phyloP scores from a whole-genome alignment of 345 rosid species.

The Melaleuca alternifolia region DNA sequence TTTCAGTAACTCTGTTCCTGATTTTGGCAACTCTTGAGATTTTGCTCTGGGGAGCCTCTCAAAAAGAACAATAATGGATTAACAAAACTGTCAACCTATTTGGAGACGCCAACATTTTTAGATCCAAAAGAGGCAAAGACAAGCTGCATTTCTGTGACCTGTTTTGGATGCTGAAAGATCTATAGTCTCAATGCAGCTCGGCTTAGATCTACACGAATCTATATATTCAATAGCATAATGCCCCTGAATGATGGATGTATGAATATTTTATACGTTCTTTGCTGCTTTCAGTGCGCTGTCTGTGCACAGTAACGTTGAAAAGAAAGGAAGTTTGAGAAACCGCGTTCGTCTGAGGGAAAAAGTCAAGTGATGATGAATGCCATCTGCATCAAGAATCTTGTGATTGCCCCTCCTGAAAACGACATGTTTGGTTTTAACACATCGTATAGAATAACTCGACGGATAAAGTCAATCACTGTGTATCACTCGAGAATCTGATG shows the following conservation, averaged over 20 bases:
- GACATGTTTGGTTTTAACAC: neutral
- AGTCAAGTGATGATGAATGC: neutral
- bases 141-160: neutral
- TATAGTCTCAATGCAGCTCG: neutral
- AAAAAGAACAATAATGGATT: neutral
- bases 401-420: neutral
- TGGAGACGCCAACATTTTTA: neutral
- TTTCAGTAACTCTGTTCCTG: neutral
- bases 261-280: neutral
- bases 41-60: neutral
- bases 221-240: neutral
- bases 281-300: neutral
- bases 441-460: neutral
- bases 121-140: neutral
- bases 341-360: neutral
- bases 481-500: neutral
- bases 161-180: neutral
- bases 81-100: neutral
- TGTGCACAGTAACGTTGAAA: slow-evolving; percentile 16
- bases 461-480: neutral
- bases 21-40: neutral
- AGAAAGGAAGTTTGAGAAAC: neutral
- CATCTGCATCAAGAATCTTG: neutral
- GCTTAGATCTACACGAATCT: neutral
- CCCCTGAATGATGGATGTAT: neutral